Conservation (phyloP, 2,329 filamentous ascomycete species). For the Purpureocillium lavendulum region DNA sequence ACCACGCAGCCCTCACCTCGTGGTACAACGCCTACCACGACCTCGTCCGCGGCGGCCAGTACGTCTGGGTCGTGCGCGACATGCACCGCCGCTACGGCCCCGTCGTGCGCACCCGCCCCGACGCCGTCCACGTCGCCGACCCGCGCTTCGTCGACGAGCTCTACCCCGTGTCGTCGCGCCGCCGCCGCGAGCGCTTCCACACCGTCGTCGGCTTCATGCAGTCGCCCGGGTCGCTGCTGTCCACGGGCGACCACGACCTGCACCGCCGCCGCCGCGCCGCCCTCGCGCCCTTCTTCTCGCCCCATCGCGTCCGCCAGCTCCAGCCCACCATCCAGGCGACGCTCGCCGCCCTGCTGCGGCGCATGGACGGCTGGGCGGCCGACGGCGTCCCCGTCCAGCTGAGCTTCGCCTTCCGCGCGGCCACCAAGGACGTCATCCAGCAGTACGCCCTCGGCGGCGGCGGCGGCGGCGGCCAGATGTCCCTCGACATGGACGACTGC, state of each 20-base stretch:
- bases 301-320: constrained; percentile 26
- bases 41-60: constrained; percentile 29
- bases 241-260: constrained; percentile 25
- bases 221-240: constrained; percentile 10
- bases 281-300: constrained; percentile 28
- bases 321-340: constrained; percentile 27
- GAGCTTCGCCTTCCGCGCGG: too few species aligned
- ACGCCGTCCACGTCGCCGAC: constrained; percentile 29
- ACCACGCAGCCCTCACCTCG: constrained; percentile 27
- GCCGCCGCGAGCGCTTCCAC: not conserved
- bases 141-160: constrained; percentile 30
- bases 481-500: too few species aligned
- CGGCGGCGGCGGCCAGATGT: too few species aligned
- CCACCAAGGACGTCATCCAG: too few species aligned
- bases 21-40: constrained; percentile 37
- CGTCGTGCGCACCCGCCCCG: constrained; percentile 30
- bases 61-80: constrained; percentile 30
- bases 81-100: constrained; percentile 33
- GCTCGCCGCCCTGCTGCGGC: constrained; percentile 22
- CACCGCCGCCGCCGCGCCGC: constrained; percentile 24
- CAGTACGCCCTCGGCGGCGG: too few species aligned
- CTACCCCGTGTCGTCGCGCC: constrained; percentile 19
- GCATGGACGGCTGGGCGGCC: constrained; percentile 19
- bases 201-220: not conserved
- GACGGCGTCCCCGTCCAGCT: constrained; percentile 16